phyloP scores from a whole-genome alignment of 2,329 filamentous ascomycete genomes.

The Exophiala sp. region DNA sequence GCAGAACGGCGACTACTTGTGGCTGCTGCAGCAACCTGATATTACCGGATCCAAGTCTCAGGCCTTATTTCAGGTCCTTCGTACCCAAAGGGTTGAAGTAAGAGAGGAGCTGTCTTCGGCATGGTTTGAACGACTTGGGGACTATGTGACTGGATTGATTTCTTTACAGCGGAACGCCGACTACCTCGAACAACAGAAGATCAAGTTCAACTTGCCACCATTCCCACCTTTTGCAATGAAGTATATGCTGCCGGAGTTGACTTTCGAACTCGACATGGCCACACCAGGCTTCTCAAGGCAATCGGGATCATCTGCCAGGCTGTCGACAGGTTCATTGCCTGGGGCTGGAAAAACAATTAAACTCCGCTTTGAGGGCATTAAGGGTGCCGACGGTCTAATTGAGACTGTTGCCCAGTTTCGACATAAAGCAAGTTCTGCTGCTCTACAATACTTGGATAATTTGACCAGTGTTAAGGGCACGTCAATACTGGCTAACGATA shows the following conservation, averaged over 20 bases:
- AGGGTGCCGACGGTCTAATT: slow-evolving; percentile 6
- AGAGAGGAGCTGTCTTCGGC: slow-evolving; percentile 16
- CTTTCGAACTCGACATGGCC: slow-evolving; percentile 18
- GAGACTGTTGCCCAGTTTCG: slow-evolving; percentile 13
- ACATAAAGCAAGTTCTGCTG: slow-evolving; percentile 13
- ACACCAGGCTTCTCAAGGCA: neutral
- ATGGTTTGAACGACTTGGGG: slow-evolving; percentile 24
- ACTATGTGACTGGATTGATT: slow-evolving; percentile 22
- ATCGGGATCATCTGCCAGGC: neutral
- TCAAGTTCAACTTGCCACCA: slow-evolving; percentile 14
- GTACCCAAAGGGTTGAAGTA: slow-evolving; percentile 18
- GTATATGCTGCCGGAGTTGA: slow-evolving; percentile 17
- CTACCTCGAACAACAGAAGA: slow-evolving; percentile 9
- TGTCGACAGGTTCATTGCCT: neutral
- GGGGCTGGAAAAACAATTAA: slow-evolving; percentile 8
- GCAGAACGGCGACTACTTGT: slow-evolving; percentile 73
- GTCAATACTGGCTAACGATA: slow-evolving; percentile 19
- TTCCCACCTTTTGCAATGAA: slow-evolving; percentile 15
- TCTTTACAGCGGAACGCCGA: slow-evolving; percentile 21
- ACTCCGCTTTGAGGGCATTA: slow-evolving; percentile 19
- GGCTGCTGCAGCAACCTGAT: slow-evolving; percentile 53
- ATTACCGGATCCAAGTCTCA: neutral
- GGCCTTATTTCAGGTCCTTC: slow-evolving; percentile 14
- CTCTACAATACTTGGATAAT: slow-evolving; percentile 14
- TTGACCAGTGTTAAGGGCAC: no score